Conservation (phyloP, 371 early-diverging fungal species). For the Mucor piriformis region DNA sequence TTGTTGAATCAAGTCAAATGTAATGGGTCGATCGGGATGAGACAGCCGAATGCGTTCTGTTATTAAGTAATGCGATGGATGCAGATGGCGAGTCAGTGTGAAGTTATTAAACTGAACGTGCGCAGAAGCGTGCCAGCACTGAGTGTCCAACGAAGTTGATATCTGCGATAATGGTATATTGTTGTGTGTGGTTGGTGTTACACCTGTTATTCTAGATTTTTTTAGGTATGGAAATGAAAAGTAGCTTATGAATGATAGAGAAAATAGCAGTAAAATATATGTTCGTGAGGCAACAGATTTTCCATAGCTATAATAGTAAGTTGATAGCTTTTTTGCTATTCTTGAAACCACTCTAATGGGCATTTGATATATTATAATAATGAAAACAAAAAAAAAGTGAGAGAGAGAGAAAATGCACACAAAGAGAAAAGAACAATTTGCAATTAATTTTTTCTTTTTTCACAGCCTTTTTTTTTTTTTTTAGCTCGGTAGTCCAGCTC, state of each 20-base stretch:
- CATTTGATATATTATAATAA: conserved; percentile 9
- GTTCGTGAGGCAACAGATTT: conserved; percentile 24
- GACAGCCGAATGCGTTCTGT: conserved; percentile 43
- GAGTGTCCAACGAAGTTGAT: conserved; percentile 28
- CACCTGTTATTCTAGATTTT: conserved; percentile 7
- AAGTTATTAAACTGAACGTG: conserved; percentile 34
- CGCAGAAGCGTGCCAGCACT: conserved; percentile 42
- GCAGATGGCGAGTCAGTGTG: conserved; percentile 8
- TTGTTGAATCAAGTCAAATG: conserved; percentile 27
- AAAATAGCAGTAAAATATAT: conserved; percentile 24
- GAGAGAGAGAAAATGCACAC: background rate
- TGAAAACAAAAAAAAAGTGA: background rate
- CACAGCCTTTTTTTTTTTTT: too few species aligned
- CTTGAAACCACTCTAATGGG: conserved; percentile 20
- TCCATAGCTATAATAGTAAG: conserved; percentile 29
- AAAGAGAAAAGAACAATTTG: background rate
- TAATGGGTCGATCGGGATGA: conserved; percentile 24
- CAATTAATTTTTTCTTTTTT: too few species aligned
- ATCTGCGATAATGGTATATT: conserved; percentile 24
- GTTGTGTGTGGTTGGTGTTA: conserved; percentile 11
- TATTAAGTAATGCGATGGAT: conserved; percentile 17
- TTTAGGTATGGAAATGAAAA: conserved; percentile 26
- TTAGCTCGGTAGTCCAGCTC: background rate
- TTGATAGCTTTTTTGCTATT: conserved; percentile 19
- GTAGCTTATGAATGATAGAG: conserved; percentile 28